A percentile compares a stretch with the other conserved stretches of the same genome.
These are phyloP conservation scores for Cladochytrium replicatum DNA, from an alignment of 192 early-diverging fungal genomes.

Conservation along the genomic window DNA sequence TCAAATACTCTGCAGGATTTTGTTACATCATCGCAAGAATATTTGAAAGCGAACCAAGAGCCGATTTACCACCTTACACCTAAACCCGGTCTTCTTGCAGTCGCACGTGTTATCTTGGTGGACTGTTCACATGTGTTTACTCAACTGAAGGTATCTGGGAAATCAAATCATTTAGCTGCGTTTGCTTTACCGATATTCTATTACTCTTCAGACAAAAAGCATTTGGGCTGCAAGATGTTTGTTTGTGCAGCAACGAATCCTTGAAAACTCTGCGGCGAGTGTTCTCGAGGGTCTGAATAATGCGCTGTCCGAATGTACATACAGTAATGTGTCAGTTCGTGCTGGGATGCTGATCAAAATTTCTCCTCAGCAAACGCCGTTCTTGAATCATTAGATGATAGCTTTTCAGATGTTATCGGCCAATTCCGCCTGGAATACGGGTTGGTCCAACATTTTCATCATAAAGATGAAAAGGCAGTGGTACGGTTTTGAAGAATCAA, in stretches of 20 bases:
- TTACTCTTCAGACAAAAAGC: slow-evolving; percentile 22
- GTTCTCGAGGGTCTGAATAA: slow-evolving; percentile 44
- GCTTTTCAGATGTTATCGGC: slow-evolving; percentile 33
- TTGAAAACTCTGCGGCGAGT: slow-evolving; percentile 61
- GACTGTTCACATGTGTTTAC: neutral
- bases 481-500: slow-evolving; percentile 15
- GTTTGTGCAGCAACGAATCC: slow-evolving; percentile 66
- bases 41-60: slow-evolving; percentile 13
- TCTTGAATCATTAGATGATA: neutral
- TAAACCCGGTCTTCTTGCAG: slow-evolving; percentile 8
- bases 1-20: neutral
- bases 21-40: slow-evolving; percentile 17
- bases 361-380: neutral
- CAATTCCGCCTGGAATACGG: slow-evolving; percentile 72
- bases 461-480: slow-evolving; percentile 51
- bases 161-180: neutral
- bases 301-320: slow-evolving; percentile 22
- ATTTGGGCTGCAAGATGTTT: slow-evolving; percentile 73
- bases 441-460: slow-evolving; percentile 67
- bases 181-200: neutral
- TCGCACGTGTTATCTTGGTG: slow-evolving; percentile 4
- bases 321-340: slow-evolving; percentile 4
- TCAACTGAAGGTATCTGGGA: neutral
- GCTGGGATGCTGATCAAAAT: neutral
- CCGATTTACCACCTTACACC: slow-evolving; percentile 6